phyloP scores from a whole-genome alignment of 306 rosid genomes.

The Pterocarpus macrocarpus region DNA sequence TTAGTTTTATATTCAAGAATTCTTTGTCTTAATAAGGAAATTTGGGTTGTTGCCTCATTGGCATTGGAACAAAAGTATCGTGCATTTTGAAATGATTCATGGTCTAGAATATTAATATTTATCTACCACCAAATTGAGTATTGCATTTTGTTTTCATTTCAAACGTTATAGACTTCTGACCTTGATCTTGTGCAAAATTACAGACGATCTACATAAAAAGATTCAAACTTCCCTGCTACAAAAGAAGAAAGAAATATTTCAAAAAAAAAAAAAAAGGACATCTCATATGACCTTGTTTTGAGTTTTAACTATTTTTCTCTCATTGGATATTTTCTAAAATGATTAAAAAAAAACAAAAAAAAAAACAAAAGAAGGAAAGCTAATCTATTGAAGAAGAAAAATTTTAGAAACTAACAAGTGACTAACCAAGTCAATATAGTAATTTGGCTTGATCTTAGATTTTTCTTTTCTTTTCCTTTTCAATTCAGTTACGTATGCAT shows the following conservation, averaged over 20 bases:
- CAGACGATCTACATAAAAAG: background rate
- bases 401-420: background rate
- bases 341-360: too few species aligned
- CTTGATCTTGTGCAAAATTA: slow-evolving; percentile 19
- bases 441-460: background rate
- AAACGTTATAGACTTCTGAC: slow-evolving; percentile 33
- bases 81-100: background rate
- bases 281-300: background rate
- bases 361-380: background rate
- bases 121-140: slow-evolving; percentile 2
- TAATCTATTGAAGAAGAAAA: background rate
- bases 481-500: background rate
- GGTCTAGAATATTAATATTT: slow-evolving; percentile 13
- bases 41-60: slow-evolving; percentile 36
- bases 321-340: background rate
- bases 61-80: slow-evolving; percentile 1
- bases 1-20: background rate
- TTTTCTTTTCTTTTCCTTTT: background rate
- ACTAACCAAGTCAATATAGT: background rate
- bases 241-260: background rate
- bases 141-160: slow-evolving; percentile 29
- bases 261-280: background rate
- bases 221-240: slow-evolving; percentile 29
- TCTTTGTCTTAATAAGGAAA: slow-evolving; percentile 35
- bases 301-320: background rate